These are phyloP conservation scores for Syzygium syzygioides DNA, from an alignment of 441 rosid species.

Conservation along the genomic window DNA sequence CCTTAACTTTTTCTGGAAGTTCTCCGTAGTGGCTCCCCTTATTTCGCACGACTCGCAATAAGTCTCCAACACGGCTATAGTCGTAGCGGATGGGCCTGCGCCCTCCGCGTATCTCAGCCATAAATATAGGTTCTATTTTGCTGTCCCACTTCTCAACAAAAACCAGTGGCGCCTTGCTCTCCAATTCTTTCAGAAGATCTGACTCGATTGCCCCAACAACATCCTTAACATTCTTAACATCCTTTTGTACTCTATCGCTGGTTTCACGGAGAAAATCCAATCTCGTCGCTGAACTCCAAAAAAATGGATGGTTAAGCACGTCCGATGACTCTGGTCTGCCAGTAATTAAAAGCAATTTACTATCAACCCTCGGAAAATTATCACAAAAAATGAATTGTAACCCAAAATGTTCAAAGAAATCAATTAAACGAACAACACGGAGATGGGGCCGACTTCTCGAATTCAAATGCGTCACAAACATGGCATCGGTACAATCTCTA, in stretches of 20 bases:
- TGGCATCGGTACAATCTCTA: no score
- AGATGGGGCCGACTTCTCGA: no score
- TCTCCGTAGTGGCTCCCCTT: slow-evolving; percentile 80
- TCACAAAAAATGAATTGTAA: background rate
- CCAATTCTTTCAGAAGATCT: slow-evolving; percentile 52
- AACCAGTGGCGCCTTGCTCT: slow-evolving; percentile 50
- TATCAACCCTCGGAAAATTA: background rate
- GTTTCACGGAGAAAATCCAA: slow-evolving; percentile 75
- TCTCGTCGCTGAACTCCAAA: slow-evolving; percentile 77
- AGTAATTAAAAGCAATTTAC: slow-evolving; percentile 7
- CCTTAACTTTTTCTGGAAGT: slow-evolving; percentile 79
- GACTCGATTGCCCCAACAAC: slow-evolving; percentile 46
- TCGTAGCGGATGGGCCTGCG: slow-evolving; percentile 43
- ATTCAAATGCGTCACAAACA: no score
- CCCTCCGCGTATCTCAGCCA: slow-evolving; percentile 57
- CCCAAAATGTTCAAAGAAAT: background rate
- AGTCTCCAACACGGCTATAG: slow-evolving; percentile 63
- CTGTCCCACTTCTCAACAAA: slow-evolving; percentile 85
- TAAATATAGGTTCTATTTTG: slow-evolving; percentile 63
- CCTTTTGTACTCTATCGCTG: slow-evolving; percentile 76
- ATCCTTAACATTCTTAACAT: no score
- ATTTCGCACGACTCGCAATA: slow-evolving; percentile 79
- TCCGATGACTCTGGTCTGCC: slow-evolving; percentile 62
- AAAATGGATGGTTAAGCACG: slow-evolving; percentile 71
- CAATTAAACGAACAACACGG: no score